Evolutionary conservation across 352 stramenopile species (phyloP), one percentile per base, ranked within the genome.

Genomic region (Globisporangium spinosum): DNA sequence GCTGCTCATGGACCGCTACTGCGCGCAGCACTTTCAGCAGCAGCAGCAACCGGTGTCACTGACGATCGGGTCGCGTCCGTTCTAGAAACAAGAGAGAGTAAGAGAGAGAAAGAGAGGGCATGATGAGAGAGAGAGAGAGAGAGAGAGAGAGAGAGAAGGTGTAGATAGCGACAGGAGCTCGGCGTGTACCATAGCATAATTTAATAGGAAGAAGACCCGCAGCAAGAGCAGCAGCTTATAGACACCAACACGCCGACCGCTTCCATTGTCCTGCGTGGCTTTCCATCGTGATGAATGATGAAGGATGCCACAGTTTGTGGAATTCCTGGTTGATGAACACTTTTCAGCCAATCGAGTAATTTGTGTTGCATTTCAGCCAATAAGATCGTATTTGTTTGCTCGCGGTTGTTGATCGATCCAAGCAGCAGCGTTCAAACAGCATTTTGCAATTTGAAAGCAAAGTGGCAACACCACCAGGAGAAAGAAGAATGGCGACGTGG

Each of bases 1-100:
- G 20, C 64, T 93, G 69, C 76, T 95, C 38, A 85, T 89, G 67
- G 73, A 77, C 27, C 76, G 74, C 9, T 92, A 91, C 73, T 89
- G 84, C 64, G 69, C 74, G 22, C 86, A 93, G 68, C 84, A 90
- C 63, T 65, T 69, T 23, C 55, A 64, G 40, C 25, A 22, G 55
- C 63, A 62, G 55, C 29, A 62, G 56, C 29, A 58, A 22, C 10
- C 32, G 4, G 64, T n/a, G 53, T 34, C 51, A 25, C 62, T 64
- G 12, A 38, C 64, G 17, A n/a, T 63, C 32, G 32, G n/a, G 15
- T 56, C 25, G 43, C 55, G 15, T 38, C 64, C 55, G 34, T 63
- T 64, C 43, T 69, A 53, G 57, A 35, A 40, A 15, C 3, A 23
- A 34, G 32, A 58, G 29, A 32, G 53, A 17, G 38, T 22, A 7